Evolutionary conservation across 805 yeast genomes (phyloP).

Genomic region (Saturnispora besseyi): DNA sequence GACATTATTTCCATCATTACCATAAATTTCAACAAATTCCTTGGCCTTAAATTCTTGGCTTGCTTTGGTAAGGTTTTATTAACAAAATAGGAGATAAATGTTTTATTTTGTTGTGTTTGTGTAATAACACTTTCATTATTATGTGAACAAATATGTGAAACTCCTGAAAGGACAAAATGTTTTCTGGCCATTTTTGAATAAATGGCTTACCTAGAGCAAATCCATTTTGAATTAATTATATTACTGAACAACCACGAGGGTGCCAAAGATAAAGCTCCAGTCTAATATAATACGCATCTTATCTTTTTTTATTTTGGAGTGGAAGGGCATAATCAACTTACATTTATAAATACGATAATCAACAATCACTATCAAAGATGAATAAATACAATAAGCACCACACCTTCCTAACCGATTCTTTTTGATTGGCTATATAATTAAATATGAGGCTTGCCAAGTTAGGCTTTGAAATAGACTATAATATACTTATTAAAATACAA

Average conservation of each 20-base stretch:
- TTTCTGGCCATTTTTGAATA: slow-evolving; percentile 40
- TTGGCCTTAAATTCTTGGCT: slow-evolving; percentile 29
- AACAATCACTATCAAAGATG: too few species aligned
- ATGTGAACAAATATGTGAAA: slow-evolving; percentile 49
- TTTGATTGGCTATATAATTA: too few species aligned
- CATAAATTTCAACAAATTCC: slow-evolving; percentile 39
- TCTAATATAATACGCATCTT: too few species aligned
- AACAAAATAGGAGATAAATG: slow-evolving; percentile 45
- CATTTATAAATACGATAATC: too few species aligned
- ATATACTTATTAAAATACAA: neutral
- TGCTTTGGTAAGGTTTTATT: slow-evolving; percentile 29
- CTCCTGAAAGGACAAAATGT: slow-evolving; percentile 47
- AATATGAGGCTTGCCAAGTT: neutral
- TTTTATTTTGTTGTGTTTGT: slow-evolving; percentile 40
- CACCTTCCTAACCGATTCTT: too few species aligned
- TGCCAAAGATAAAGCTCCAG: too few species aligned
- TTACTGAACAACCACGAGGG: too few species aligned
- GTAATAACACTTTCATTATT: slow-evolving; percentile 36
- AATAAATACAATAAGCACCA: too few species aligned
- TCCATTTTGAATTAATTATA: slow-evolving; percentile 51
- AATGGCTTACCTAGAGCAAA: slow-evolving; percentile 53
- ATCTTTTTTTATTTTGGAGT: too few species aligned
- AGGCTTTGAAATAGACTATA: neutral
- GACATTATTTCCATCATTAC: slow-evolving; percentile 34
- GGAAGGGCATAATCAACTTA: too few species aligned